Percentiles rank a stretch among this genome's conserved stretches.
Conservation (phyloP, 192 early-diverging fungal genomes). For the Phycomyces blakesleeanus region DNA sequence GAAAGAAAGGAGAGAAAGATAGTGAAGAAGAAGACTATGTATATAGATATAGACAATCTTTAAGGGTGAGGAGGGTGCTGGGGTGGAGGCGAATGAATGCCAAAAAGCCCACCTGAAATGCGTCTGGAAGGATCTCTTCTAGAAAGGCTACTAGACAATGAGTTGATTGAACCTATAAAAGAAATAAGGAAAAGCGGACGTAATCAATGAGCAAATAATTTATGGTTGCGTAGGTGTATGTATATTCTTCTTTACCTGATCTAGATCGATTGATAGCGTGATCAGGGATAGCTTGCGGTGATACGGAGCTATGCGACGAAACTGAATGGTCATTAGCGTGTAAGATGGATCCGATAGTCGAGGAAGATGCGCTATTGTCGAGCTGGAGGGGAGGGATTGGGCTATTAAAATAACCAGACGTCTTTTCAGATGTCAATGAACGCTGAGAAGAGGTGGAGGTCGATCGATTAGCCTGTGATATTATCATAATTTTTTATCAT, state of each 20-base stretch:
- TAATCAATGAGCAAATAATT: no score
- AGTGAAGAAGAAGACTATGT: background rate
- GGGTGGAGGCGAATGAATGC: conserved; percentile 16
- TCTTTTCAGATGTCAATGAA: conserved; percentile 22
- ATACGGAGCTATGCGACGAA: background rate
- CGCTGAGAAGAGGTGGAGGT: conserved; percentile 29
- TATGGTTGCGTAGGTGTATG: background rate
- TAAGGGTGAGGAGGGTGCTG: conserved; percentile 25
- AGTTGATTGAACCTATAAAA: conserved; percentile 9
- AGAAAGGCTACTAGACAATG: conserved; percentile 4
- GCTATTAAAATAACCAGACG: background rate
- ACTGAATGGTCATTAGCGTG: background rate
- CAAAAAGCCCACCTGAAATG: conserved; percentile 21
- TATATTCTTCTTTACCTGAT: conserved; percentile 5
- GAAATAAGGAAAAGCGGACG: no score
- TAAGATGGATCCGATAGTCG: background rate
- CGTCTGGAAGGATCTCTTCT: conserved; percentile 21
- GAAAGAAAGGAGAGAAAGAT: background rate
- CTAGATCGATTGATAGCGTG: background rate
- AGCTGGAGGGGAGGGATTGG: conserved; percentile 27
- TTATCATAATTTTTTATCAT: conserved; percentile 1
- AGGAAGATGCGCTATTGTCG: conserved; percentile 11
- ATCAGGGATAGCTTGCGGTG: conserved; percentile 10
- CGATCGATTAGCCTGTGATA: conserved; percentile 19
- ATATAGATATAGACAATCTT: background rate